Evolutionary conservation across 257 asterid species (phyloP), one percentile per base, ranked within the genome.

Genomic region (Cordia subcordata): DNA sequence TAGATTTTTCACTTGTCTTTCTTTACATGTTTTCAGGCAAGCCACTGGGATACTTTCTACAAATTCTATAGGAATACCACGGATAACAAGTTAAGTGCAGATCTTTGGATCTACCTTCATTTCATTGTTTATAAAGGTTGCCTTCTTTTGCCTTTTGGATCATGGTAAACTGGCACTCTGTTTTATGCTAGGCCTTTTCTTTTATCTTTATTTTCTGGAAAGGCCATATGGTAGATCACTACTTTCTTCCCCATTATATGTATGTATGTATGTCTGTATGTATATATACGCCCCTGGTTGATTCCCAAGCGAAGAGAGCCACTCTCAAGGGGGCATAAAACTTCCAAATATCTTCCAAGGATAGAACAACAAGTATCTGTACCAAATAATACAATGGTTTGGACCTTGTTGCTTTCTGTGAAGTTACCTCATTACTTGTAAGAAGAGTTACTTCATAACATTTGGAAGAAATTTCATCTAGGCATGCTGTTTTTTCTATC

Each of bases 21-120:
- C 52, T 20, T 38, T 64, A 35, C 33, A 19, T 53, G 10, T 68
- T 70, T 68, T 66, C 94, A 92, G 97, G 91, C 96, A 60, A 80
- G 65, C 68, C 96, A 92, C 63, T 92, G 97, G 97, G 99, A 92
- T 62, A 84, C 91, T 38, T 92, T 92, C 82, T 88, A 92, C 58
- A 51, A 82, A 63, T 92, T 92, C 86, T 92, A 92, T 85, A 78
- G 89, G 61, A 88, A 84, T 62, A 92, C 99, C 67, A 88, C 97
- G 14, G 96, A 88, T 71, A 86, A 88, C 72, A 79, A 79, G 85
- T 79, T 66, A 70, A 77, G 84, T 81, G 59, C 46, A 68, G 67
- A 66, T 61, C 32, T 66, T 65, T 27, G 56, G 55, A 22, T 46
- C 59, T 68, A 49, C 62, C 40, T 35, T 17, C 11, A 15, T 65